These are phyloP conservation scores for Euphorbia schlechtendalii DNA, from an alignment of 441 rosid genomes.

Conservation along the genomic window DNA sequence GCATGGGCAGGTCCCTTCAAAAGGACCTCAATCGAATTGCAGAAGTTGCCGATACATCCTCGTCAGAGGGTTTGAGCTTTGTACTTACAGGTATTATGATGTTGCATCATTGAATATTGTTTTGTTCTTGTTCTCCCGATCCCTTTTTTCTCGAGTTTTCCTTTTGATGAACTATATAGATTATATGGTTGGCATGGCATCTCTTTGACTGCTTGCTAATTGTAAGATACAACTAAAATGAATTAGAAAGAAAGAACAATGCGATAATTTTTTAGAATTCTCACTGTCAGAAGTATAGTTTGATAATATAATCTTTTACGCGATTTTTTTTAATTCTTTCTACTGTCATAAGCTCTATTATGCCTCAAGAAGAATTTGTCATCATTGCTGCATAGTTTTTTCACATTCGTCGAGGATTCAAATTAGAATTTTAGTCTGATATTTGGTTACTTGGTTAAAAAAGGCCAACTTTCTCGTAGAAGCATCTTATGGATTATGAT, in stretches of 20 bases:
- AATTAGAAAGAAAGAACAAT: background rate
- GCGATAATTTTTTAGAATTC: background rate
- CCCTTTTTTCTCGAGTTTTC: background rate
- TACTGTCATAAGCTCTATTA: background rate
- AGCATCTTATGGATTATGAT: background rate
- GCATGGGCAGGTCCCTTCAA: slow-evolving; percentile 73
- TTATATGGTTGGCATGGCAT: background rate
- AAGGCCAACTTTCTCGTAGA: background rate
- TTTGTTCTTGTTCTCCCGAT: background rate
- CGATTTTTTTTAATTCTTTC: background rate
- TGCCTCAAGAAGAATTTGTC: background rate
- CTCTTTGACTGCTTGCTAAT: background rate
- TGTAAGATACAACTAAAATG: too few relatives aligned
- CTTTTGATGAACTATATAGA: too few relatives aligned
- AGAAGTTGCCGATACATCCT: slow-evolving; percentile 73
- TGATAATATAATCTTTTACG: background rate
- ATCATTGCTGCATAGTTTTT: background rate
- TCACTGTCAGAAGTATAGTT: background rate
- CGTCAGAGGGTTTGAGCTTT: slow-evolving; percentile 67
- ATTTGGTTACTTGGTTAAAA: background rate
- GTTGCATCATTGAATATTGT: background rate
- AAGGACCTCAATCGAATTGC: slow-evolving; percentile 80
- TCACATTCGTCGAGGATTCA: background rate
- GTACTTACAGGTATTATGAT: slow-evolving; percentile 61
- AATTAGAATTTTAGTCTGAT: background rate